phyloP scores from a whole-genome alignment of 805 yeast genomes.

The Blastobotrys attinorum region DNA sequence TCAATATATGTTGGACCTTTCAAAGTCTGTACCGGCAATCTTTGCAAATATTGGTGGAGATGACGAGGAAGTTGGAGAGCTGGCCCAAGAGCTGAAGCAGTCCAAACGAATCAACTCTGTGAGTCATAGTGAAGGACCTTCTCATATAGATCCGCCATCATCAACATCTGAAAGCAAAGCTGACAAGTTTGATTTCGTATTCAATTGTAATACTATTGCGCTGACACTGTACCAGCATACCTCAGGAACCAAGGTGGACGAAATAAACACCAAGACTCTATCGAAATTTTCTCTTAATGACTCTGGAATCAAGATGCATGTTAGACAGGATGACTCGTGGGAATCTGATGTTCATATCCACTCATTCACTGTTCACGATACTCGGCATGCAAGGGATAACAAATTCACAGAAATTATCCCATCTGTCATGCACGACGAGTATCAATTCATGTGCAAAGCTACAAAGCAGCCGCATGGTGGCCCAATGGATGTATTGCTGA shows the following conservation, averaged over 20 bases:
- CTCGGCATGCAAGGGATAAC: slow-evolving; percentile 52
- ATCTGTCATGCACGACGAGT: slow-evolving; percentile 46
- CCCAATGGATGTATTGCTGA: slow-evolving; percentile 46
- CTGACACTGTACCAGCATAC: slow-evolving; percentile 36
- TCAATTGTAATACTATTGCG: slow-evolving; percentile 56
- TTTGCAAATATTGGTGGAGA: slow-evolving; percentile 42
- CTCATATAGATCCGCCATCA: slow-evolving; percentile 1
- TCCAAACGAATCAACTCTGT: slow-evolving; percentile 12
- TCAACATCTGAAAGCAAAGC: not conserved
- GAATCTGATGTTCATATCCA: slow-evolving; percentile 55
- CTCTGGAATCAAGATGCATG: slow-evolving; percentile 41
- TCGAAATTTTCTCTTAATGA: slow-evolving; percentile 56
- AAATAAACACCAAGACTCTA: slow-evolving; percentile 30
- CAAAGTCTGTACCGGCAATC: slow-evolving; percentile 48
- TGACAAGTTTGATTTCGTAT: slow-evolving; percentile 35
- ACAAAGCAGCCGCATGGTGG: slow-evolving; percentile 13
- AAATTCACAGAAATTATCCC: slow-evolving; percentile 80
- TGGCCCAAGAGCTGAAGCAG: slow-evolving; percentile 19
- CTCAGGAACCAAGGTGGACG: slow-evolving; percentile 13
- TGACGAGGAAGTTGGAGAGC: slow-evolving; percentile 46
- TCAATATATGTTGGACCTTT: slow-evolving; percentile 45
- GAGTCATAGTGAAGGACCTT: not conserved
- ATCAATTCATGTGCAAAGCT: slow-evolving; percentile 62
- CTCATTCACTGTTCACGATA: slow-evolving; percentile 73
- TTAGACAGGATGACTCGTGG: slow-evolving; percentile 48